Evolutionary conservation across 768 basidiomycete genomes (phyloP).

Genomic region (Mrakia blollopis): DNA sequence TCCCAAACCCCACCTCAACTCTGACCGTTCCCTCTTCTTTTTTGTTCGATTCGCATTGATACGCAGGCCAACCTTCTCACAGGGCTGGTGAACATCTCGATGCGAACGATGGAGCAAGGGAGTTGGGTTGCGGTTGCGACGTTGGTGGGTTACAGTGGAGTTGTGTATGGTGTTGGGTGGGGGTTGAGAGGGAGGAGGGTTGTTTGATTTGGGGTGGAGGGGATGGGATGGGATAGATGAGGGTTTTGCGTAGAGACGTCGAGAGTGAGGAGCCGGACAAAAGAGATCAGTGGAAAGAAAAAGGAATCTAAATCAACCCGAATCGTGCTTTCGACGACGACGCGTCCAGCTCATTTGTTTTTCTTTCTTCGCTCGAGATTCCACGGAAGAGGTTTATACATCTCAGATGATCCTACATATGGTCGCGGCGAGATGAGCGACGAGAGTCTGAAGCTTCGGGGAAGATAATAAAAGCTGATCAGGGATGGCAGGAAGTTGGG

Average conservation of each 20-base stretch:
- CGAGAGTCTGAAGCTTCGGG: too few species aligned
- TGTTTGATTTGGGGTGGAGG: neutral
- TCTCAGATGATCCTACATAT: too few species aligned
- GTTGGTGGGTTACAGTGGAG: slow-evolving; percentile 58
- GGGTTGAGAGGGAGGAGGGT: slow-evolving; percentile 34
- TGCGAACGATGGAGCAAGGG: slow-evolving; percentile 73
- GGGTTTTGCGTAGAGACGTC: neutral
- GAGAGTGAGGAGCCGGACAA: too few species aligned
- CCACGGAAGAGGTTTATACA: too few species aligned
- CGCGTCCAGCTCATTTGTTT: too few species aligned
- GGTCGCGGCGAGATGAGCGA: too few species aligned
- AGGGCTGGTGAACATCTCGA: slow-evolving; percentile 71
- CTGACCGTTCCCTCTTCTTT: neutral
- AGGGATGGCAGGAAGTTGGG: too few species aligned
- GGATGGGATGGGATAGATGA: neutral
- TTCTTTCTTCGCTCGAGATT: too few species aligned
- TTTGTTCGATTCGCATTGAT: slow-evolving; percentile 19
- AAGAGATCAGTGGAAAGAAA: neutral
- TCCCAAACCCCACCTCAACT: neutral
- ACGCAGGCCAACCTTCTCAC: slow-evolving; percentile 84
- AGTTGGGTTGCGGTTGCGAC: slow-evolving; percentile 58
- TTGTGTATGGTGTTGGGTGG: slow-evolving; percentile 65
- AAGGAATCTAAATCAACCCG: too few species aligned
- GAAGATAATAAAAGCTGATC: too few species aligned
- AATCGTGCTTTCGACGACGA: too few species aligned